These are phyloP conservation scores for Camellia japonica DNA, from an alignment of 148 eudicot species.

Conservation along the genomic window DNA sequence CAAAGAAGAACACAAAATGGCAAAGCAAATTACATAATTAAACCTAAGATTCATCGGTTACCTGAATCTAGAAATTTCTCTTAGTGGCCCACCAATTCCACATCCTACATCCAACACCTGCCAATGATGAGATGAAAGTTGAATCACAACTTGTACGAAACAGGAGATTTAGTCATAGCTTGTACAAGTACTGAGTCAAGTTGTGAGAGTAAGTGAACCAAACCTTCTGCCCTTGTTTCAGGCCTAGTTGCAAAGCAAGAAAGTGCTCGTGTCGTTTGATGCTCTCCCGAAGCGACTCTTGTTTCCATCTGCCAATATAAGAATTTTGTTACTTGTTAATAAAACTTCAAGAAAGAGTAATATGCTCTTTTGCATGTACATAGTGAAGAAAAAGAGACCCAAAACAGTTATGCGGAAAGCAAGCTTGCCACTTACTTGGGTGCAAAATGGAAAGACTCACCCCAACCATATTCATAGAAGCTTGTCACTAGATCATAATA, in stretches of 20 bases:
- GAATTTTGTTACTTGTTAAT: neutral
- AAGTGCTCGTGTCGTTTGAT: conserved; percentile 89
- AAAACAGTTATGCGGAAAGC: no score
- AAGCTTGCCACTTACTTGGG: no score
- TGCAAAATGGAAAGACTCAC: no score
- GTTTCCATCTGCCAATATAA: conserved; percentile 50
- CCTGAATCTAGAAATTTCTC: conserved; percentile 88
- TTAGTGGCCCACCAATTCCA: conserved; percentile 82
- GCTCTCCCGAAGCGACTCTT: conserved; percentile 84
- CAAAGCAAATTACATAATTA: neutral
- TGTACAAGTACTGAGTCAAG: neutral
- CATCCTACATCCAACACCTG: conserved; percentile 95
- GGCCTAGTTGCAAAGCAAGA: conserved; percentile 76
- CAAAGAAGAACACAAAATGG: neutral
- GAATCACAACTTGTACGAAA: neutral
- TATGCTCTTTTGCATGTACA: neutral
- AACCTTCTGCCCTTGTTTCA: conserved; percentile 79
- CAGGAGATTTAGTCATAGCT: neutral
- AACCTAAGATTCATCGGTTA: conserved; percentile 11
- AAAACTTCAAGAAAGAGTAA: neutral
- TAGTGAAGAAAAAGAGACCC: neutral
- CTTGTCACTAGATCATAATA: no score
- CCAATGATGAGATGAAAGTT: conserved; percentile 1
- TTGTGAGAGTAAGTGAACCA: neutral
- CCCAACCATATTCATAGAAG: no score